Evolutionary conservation across 768 basidiomycete species (phyloP), one percentile per base, ranked within the genome.

Genomic region (Tremella yokohamensis): DNA sequence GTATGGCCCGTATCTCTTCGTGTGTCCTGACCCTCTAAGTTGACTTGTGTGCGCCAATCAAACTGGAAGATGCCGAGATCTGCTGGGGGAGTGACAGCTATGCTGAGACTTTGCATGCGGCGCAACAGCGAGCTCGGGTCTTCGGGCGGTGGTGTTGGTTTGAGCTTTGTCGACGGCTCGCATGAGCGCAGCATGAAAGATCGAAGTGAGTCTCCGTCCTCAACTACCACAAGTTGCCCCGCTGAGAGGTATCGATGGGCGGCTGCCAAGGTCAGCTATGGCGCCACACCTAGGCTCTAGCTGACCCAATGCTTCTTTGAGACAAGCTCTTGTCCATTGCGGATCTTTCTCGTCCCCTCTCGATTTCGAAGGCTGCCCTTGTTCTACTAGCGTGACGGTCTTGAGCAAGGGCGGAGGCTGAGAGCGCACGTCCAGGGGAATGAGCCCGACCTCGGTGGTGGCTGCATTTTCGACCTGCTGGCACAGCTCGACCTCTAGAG

Each of bases 31-130:
- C 47, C 52, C 11, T 54, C 29, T 11, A 70, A 9, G 24, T 44
- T 39, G 2, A 73, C 54, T 34, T 59, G 25, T 1, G 63, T 69
- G 49, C 61, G 60, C 69, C 72, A 70, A 45, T 45, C 42, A 15
- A 45, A 45, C 22, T 45, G 42, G 22, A n/a, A 45, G 42, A 45
- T 45, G 19, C 50, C 25, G 20, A 42, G 39, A 18, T 57, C 40
- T 2, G 42, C 16, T 12, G 52, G 12, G 1, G 52, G 49, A 19
- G 49, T 24, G 18, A 51, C 60, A 60, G 49, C 26, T 8, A 29
- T 20, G 25, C 12, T 12, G 19, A 26, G 42, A 8, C 38, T 16
- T 25, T 45, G 42, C 42, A 45, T n/a, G 42, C 42, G 42, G 6
- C 22, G 8, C 4, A 22, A 8, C n/a, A 45, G 42, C n/a, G 42